Conservation (phyloP, 208 protist species). For the Leishmania amazonensis region DNA sequence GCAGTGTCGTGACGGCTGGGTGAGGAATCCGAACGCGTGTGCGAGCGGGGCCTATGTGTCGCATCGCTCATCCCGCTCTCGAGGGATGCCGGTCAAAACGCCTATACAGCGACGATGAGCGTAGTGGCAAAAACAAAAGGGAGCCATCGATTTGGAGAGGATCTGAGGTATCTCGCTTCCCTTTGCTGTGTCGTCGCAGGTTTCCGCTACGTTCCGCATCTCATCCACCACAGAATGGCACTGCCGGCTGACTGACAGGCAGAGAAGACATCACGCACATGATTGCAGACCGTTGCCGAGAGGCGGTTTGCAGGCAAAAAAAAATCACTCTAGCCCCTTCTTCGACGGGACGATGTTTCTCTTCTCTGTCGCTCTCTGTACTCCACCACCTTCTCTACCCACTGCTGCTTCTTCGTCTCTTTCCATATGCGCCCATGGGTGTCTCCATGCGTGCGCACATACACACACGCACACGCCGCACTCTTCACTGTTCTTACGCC, state of each 20-base stretch:
- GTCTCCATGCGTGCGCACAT: background rate
- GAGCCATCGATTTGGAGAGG: background rate
- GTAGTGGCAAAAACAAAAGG: background rate
- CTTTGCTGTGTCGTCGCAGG: background rate
- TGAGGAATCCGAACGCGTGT: background rate
- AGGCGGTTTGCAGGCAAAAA: background rate
- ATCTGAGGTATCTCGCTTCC: background rate
- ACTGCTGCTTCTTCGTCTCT: background rate
- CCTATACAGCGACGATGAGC: background rate
- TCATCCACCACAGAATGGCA: background rate
- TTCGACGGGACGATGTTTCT: background rate
- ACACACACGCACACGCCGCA: background rate
- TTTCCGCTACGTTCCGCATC: background rate
- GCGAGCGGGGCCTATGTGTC: background rate
- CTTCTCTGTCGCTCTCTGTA: background rate
- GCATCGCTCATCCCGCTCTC: background rate
- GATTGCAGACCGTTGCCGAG: background rate
- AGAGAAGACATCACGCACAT: background rate
- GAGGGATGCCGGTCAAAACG: background rate
- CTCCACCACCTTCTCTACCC: background rate
- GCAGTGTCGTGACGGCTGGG: background rate
- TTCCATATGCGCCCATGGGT: background rate
- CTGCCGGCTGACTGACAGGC: background rate
- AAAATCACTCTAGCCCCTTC: background rate
- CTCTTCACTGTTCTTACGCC: background rate